These are phyloP conservation scores for Prunus kanzakura DNA, from an alignment of 306 rosid species.

Conservation along the genomic window DNA sequence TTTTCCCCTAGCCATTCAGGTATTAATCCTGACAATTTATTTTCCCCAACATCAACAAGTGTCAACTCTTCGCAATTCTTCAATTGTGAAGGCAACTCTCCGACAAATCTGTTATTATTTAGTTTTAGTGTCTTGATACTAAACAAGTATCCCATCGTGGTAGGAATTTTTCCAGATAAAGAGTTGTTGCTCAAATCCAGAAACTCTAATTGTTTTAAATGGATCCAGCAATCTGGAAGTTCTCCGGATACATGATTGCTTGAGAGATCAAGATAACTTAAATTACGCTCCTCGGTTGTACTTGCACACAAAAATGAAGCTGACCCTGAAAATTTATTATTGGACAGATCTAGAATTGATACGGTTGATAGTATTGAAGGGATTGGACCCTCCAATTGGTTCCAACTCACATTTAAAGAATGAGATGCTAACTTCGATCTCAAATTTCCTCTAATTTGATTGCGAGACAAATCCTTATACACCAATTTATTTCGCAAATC, in stretches of 20 bases:
- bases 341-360: no score
- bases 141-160: background rate
- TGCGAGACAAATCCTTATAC: no score
- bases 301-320: no score
- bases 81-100: background rate
- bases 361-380: no score
- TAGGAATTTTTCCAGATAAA: constrained; percentile 10
- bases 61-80: background rate
- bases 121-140: background rate
- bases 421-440: no score
- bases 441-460: no score
- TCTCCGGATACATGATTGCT: background rate
- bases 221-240: constrained; percentile 7
- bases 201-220: background rate
- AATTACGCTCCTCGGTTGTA: no score
- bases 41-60: background rate
- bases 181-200: background rate
- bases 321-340: no score
- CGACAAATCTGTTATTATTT: background rate
- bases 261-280: background rate
- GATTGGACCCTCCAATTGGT: no score
- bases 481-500: no score
- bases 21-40: background rate
- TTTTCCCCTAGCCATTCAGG: constrained; percentile 15
- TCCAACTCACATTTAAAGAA: no score